Evolutionary conservation across 2,329 filamentous ascomycete species (phyloP), one percentile per base, ranked within the genome.

Genomic region (Colletotrichum falcatum): DNA sequence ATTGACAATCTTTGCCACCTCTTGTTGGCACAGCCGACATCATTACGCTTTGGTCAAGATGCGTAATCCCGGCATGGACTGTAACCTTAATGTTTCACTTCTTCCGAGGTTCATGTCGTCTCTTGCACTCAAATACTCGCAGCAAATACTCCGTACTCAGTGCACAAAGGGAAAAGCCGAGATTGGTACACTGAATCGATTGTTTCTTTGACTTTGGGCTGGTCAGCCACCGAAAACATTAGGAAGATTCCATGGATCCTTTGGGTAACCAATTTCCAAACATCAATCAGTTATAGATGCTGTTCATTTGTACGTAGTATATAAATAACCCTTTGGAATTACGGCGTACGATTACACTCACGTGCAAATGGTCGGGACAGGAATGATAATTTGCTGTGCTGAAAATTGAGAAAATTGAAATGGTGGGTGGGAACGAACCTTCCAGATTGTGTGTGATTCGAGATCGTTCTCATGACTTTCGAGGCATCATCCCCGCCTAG

Each of bases 81-180:
- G 37, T 46, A 23, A 14, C 11, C 33, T 9, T 26, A 20, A 42
- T 51, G 66, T 68, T 68, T 68, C 61, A 59, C 26, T 16, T 30
- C 6, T 30, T n/a, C 60, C 51, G 66, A 68, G 53, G 61, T 11
- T 26, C 20, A 55, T 12, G 20, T 14, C 16, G 5, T 35, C 51
- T 37, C 11, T 18, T 39, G 12, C 20, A 56, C 12, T 7, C 4
- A 5, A 16, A 8, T 26, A 7, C 14, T 5, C 0, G 7, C 16
- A 26, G 23, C 6, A 4, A 26, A 26, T 8, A 12, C 5, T 26
- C 8, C 5, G 18, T 5, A 28, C 28, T 6, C 5, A 33, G 20
- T n/a, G n/a, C n/a, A n/a, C n/a, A n/a, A n/a, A n/a, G n/a, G n/a
- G n/a, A n/a, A 20, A 3, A n/a, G 49, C 49, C 49, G 26, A 30